phyloP scores from a whole-genome alignment of 805 yeast species.

The Schwanniomyces polymorphus region DNA sequence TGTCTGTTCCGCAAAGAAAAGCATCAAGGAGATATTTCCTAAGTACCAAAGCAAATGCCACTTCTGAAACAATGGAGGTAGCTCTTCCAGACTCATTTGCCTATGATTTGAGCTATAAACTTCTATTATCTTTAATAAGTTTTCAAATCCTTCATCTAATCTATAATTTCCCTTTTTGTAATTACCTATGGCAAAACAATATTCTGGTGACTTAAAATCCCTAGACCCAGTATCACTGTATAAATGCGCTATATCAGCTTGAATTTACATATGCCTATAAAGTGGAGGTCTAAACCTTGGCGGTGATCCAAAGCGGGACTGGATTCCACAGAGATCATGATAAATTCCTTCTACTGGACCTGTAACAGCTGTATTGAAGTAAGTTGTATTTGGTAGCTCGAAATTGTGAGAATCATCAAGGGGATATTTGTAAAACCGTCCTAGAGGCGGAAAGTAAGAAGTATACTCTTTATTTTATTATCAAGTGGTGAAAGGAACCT shows the following conservation, averaged over 20 bases:
- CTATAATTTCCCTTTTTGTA: background rate
- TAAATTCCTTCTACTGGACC: background rate
- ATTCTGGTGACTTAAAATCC: background rate
- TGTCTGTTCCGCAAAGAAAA: too few species aligned
- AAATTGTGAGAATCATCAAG: background rate
- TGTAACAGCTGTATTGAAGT: background rate
- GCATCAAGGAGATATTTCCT: too few species aligned
- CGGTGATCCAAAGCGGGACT: background rate
- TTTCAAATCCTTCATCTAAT: background rate
- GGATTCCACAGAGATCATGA: background rate
- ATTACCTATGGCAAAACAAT: background rate
- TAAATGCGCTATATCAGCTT: constrained; percentile 1
- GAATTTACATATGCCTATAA: background rate
- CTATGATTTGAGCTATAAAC: background rate
- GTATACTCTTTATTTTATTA: background rate
- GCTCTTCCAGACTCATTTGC: too few species aligned
- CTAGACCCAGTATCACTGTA: background rate
- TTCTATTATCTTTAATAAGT: background rate
- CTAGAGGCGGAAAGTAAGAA: background rate
- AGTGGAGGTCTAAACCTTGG: background rate
- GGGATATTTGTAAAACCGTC: background rate
- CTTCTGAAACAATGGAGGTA: too few species aligned
- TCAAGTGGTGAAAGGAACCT: constrained; percentile 4
- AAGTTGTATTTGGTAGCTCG: background rate
- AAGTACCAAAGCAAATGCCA: too few species aligned